Base-by-base conservation (phyloP, 164 flowering plant genomes). In the Aristolochia fimbriata region DNA sequence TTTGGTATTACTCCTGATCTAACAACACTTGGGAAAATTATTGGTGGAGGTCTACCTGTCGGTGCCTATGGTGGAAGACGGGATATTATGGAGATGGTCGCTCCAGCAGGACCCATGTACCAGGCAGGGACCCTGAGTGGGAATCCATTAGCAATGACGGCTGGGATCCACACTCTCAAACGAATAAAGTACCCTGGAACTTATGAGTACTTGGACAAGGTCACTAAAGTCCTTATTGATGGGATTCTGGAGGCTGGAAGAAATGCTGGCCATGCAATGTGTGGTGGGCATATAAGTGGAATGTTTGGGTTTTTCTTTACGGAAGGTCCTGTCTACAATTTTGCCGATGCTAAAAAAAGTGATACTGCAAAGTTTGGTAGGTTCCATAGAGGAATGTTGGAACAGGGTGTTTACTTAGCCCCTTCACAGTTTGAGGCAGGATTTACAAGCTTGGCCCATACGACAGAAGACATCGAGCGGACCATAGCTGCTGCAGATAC, bases 1-100 rank as follows among this genome's bases (percentile, higher is more conserved):
- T 90, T 90, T 57, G 86, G 87, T 20, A 75, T 93, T 20, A 84
- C 87, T 43, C 96, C 97, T 37, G 97, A 90, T 77, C 71, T 93
- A 56, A 76, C 92, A 27, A 90, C 97, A 8, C 87, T 92, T 3
- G 95, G 97, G 45, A 93, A 93, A 73, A 81, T 93, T 64, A 88
- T 93, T 43, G 99, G 99, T 41, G 99, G 99, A 31, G 97, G 96
- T 41, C 76, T 93, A 30, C 96, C 97, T 1, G 99, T 93, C 11
- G 99, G 99, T n/a, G 97, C 96, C 17, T 93, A 90, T 64, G 99
- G 97, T 57, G 99, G 99, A 37, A 80, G 96, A 70, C 79, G 85
- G 66, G 97, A 90, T 47, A 90, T 93, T 7, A 88, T 91, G 99
- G 93, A 93, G 71, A 82, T 88, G 95, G 99, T 93, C 59, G 99